Evolutionary conservation across 768 basidiomycete species (phyloP).

Genomic region (Lentinus tigrinus): DNA sequence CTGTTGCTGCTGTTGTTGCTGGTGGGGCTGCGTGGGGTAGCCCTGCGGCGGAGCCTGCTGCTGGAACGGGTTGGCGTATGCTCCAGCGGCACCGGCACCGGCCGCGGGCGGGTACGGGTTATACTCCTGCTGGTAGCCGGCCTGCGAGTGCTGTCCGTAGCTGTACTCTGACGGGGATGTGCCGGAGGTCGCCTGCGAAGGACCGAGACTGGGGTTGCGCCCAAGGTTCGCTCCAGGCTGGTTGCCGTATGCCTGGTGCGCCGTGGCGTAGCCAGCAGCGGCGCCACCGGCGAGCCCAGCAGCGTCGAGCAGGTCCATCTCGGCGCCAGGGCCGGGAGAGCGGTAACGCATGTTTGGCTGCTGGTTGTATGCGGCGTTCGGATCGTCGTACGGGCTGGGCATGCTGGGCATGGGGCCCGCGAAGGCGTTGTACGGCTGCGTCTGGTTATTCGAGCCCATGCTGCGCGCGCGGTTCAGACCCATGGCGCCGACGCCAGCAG

Average conservation of each 20-base stretch:
- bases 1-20: background rate
- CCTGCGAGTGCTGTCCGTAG: slow-evolving; percentile 3
- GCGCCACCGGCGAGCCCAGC: slow-evolving; percentile 19
- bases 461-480: slow-evolving; percentile 31
- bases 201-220: slow-evolving; percentile 22
- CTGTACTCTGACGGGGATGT: slow-evolving; percentile 12
- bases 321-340: slow-evolving; percentile 1
- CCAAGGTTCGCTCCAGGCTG: slow-evolving; percentile 4
- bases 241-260: slow-evolving; percentile 1
- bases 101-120: slow-evolving; percentile 3
- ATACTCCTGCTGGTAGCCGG: slow-evolving; percentile 5
- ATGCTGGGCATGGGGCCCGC: slow-evolving; percentile 29
- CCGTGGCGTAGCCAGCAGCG: slow-evolving; percentile 13
- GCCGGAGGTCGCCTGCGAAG: slow-evolving; percentile 2
- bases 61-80: slow-evolving; percentile 1
- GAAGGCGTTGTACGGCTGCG: slow-evolving; percentile 40
- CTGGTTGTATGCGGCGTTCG: background rate
- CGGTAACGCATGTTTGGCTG: slow-evolving; percentile 3
- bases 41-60: slow-evolving; percentile 5
- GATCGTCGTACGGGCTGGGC: slow-evolving; percentile 21
- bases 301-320: slow-evolving; percentile 23
- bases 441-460: slow-evolving; percentile 29
- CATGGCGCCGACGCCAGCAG: slow-evolving; percentile 40
- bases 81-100: background rate
- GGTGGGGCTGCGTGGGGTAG: slow-evolving; percentile 1